Evolutionary conservation across 768 basidiomycete genomes (phyloP).

Genomic region (Neoboletus brunneissimus): DNA sequence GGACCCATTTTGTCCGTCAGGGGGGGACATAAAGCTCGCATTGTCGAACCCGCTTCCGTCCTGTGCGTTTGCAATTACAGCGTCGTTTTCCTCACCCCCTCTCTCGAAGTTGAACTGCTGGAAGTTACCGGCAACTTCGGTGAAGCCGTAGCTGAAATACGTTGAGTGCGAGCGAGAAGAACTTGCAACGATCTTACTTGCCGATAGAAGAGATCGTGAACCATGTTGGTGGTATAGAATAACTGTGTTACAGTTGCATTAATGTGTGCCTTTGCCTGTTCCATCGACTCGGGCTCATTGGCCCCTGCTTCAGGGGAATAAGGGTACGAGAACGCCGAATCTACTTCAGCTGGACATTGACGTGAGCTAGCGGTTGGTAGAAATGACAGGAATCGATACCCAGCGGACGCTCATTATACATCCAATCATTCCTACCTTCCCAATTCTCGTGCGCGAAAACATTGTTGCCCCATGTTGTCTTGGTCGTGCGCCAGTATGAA

Average conservation of each 20-base stretch:
- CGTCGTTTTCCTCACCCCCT: constrained; percentile 84
- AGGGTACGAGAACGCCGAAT: too few relatives aligned
- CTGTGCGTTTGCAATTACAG: constrained; percentile 92
- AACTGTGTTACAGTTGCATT: constrained; percentile 85
- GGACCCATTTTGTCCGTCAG: constrained; percentile 76
- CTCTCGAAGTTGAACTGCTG: constrained; percentile 95
- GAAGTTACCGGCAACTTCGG: constrained; percentile 92
- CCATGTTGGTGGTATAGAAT: constrained; percentile 82
- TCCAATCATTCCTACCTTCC: too few relatives aligned
- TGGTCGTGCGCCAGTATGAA: too few relatives aligned
- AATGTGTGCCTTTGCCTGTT: constrained; percentile 65
- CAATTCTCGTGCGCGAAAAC: too few relatives aligned
- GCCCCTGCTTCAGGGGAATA: too few relatives aligned
- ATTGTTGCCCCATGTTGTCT: too few relatives aligned
- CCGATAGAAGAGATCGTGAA: constrained; percentile 82
- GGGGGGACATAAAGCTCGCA: constrained; percentile 87
- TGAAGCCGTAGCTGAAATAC: constrained; percentile 76
- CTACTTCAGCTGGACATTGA: too few relatives aligned
- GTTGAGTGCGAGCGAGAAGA: background rate
- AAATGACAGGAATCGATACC: too few relatives aligned
- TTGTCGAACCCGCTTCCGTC: constrained; percentile 93
- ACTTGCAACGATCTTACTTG: constrained; percentile 17
- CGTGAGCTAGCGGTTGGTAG: too few relatives aligned
- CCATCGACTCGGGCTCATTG: too few relatives aligned
- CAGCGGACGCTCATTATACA: too few relatives aligned